Evolutionary conservation across 257 asterid species (phyloP).

Genomic region (Linderniella brevidens): DNA sequence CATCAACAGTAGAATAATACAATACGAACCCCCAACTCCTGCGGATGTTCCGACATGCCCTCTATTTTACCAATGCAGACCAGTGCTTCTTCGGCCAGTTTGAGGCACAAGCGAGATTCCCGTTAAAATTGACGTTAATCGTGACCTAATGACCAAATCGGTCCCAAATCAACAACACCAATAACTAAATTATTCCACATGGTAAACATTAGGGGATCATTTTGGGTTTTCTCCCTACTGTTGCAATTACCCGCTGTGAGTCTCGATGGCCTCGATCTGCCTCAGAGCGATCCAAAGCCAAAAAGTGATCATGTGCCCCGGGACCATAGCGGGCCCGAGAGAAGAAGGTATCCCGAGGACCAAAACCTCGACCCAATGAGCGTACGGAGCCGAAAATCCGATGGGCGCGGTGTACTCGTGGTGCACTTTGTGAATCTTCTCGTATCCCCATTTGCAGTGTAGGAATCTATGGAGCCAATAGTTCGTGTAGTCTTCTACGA

Average conservation of each 20-base stretch:
- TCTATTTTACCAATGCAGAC: too few species aligned
- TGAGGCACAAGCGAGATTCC: too few species aligned
- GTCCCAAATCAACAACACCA: too few species aligned
- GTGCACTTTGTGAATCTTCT: slow-evolving; percentile 92
- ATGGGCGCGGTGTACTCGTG: slow-evolving; percentile 97
- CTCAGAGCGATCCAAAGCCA: slow-evolving; percentile 94
- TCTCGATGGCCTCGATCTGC: slow-evolving; percentile 98
- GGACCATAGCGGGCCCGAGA: slow-evolving; percentile 86
- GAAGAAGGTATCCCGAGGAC: slow-evolving; percentile 93
- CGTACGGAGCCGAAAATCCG: slow-evolving; percentile 96
- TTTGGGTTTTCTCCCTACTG: too few species aligned
- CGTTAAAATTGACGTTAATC: too few species aligned
- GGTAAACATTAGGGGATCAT: too few species aligned
- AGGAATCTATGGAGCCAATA: slow-evolving; percentile 90
- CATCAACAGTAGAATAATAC: too few species aligned
- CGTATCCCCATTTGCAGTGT: slow-evolving; percentile 94
- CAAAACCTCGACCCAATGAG: slow-evolving; percentile 96
- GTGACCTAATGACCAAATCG: too few species aligned
- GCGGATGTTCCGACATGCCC: too few species aligned
- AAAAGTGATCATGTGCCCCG: slow-evolving; percentile 87
- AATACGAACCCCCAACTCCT: too few species aligned
- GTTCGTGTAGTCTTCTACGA: slow-evolving; percentile 81
- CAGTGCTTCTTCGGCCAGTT: too few species aligned
- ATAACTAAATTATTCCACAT: too few species aligned
- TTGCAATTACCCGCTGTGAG: slow-evolving; percentile 84